A percentile compares a stretch with the other conserved stretches of the same genome.
These are phyloP conservation scores for Naganishia randhawae DNA, from an alignment of 768 basidiomycete species.

Conservation along the genomic window DNA sequence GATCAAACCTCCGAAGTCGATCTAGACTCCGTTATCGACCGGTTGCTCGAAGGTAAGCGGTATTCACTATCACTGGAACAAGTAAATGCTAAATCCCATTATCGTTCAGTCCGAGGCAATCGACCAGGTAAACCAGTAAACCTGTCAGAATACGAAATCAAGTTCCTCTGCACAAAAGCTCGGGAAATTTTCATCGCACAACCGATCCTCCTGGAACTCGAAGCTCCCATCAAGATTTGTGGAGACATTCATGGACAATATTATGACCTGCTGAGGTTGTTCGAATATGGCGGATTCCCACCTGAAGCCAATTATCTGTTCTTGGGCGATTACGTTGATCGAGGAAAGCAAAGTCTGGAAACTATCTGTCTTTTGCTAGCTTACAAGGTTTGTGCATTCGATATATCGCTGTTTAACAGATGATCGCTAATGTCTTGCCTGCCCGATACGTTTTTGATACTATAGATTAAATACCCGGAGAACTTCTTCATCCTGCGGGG, in stretches of 20 bases:
- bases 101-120: constrained; percentile 79
- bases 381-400: constrained; percentile 64
- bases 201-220: constrained; percentile 93
- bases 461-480: constrained; percentile 94
- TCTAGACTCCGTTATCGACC: constrained; percentile 98
- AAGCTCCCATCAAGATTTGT: constrained; percentile 99
- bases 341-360: constrained; percentile 97
- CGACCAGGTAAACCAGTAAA: constrained; percentile 97
- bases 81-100: background rate
- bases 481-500: constrained; percentile 99
- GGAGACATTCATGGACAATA: constrained; percentile 99
- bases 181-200: constrained; percentile 99
- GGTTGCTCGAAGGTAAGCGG: constrained; percentile 86
- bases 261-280: constrained; percentile 93
- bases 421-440: background rate
- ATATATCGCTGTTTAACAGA: background rate
- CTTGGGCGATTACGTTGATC: constrained; percentile 98
- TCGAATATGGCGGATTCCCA: constrained; percentile 98
- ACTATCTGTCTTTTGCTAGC: constrained; percentile 98
- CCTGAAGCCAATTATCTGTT: constrained; percentile 99
- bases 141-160: constrained; percentile 98
- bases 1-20: constrained; percentile 72
- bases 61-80: background rate
- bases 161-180: constrained; percentile 96
- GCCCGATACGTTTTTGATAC: background rate